Evolutionary conservation across 306 rosid genomes (phyloP).

Genomic region (Lathyrus sativus): DNA sequence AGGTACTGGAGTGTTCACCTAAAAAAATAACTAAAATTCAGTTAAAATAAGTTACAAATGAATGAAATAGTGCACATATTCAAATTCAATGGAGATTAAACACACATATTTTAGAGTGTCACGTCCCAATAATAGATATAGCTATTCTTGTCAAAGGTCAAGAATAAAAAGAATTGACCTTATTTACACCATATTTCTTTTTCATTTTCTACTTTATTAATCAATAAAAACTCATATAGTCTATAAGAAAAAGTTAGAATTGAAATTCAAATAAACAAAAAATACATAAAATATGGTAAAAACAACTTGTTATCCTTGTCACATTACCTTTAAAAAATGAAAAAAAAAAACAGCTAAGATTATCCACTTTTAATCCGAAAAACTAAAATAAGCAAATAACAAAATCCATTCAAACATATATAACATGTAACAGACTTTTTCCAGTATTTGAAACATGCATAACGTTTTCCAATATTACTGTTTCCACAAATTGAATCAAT

Average conservation of each 20-base stretch:
- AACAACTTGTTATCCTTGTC: slow-evolving; percentile 28
- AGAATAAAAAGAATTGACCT: not conserved
- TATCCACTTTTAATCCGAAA: slow-evolving; percentile 10
- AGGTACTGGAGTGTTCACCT: too few species aligned
- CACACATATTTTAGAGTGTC: not conserved
- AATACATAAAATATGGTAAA: slow-evolving; percentile 8
- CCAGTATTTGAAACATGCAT: not conserved
- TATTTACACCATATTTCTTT: not conserved
- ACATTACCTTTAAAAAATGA: slow-evolving; percentile 5
- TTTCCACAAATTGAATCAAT: not conserved
- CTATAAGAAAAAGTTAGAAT: not conserved
- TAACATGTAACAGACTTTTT: slow-evolving; percentile 1
- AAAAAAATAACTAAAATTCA: too few species aligned
- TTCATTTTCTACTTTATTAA: not conserved
- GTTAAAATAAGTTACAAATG: too few species aligned
- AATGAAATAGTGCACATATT: not conserved
- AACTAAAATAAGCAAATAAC: slow-evolving; percentile 36
- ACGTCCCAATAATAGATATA: not conserved
- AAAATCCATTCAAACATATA: not conserved
- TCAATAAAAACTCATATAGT: not conserved
- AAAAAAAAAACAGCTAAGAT: slow-evolving; percentile 35
- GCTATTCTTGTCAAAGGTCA: not conserved
- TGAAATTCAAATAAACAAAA: not conserved
- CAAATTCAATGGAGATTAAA: too few species aligned
- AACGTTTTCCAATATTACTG: slow-evolving; percentile 3